Percentiles rank a stretch among this genome's conserved stretches.
phyloP scores from a whole-genome alignment of 1,284 basidiomycete genomes.

The Ustilago nuda region DNA sequence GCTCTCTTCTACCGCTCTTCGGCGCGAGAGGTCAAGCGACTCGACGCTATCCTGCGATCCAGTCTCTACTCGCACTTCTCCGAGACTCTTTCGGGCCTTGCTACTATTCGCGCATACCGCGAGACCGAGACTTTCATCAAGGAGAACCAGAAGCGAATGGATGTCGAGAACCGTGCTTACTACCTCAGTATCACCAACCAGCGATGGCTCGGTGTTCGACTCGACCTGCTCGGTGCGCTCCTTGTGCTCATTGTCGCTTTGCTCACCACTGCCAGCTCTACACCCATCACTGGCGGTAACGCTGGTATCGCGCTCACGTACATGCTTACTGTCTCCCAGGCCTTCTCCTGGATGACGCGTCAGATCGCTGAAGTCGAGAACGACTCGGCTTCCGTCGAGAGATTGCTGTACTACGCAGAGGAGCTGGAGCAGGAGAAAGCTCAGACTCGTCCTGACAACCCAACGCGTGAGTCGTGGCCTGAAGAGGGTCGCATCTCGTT shows the following conservation, averaged over 20 bases:
- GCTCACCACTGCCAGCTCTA: constrained; percentile 51
- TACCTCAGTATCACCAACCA: constrained; percentile 84
- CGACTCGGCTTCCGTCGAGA: constrained; percentile 68
- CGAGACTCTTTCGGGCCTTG: constrained; percentile 85
- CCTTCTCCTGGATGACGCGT: constrained; percentile 66
- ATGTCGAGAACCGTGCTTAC: constrained; percentile 90
- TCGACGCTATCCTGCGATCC: constrained; percentile 78
- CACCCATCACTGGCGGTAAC: constrained; percentile 41
- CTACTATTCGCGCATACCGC: constrained; percentile 85
- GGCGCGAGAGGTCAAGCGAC: constrained; percentile 86
- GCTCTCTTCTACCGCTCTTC: constrained; percentile 87
- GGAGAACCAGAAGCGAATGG: constrained; percentile 76
- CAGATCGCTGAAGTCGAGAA: constrained; percentile 70
- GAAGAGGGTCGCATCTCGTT: constrained; percentile 65
- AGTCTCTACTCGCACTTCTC: constrained; percentile 85
- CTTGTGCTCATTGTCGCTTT: constrained; percentile 65
- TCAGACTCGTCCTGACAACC: constrained; percentile 54
- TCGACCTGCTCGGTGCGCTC: constrained; percentile 70
- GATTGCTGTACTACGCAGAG: constrained; percentile 66
- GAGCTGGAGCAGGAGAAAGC: constrained; percentile 66
- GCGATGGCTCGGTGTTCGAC: constrained; percentile 83
- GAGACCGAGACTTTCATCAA: constrained; percentile 72
- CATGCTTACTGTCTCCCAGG: constrained; percentile 63
- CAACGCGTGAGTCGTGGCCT: constrained; percentile 66
- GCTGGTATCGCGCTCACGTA: constrained; percentile 66